Conservation (phyloP, 148 eudicot genomes). For the Nepenthes gracilis region DNA sequence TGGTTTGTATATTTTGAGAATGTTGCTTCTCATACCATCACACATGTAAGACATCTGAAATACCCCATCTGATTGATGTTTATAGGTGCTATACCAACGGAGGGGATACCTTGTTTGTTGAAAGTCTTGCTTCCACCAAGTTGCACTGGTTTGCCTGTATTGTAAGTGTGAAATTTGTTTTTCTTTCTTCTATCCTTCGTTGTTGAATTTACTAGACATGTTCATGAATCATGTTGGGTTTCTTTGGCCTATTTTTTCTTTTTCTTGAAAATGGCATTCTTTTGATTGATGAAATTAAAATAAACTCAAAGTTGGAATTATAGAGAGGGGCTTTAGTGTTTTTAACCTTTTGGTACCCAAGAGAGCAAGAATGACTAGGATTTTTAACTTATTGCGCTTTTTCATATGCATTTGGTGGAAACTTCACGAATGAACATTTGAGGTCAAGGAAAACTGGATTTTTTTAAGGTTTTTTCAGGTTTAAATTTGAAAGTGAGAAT, state of each 20-base stretch:
- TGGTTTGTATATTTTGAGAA: slow-evolving; percentile 31
- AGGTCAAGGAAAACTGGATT: neutral
- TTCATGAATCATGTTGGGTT: neutral
- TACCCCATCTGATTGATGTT: slow-evolving; percentile 4
- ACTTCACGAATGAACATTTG: neutral
- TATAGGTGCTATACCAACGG: slow-evolving; percentile 89
- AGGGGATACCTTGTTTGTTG: slow-evolving; percentile 86
- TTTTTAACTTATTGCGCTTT: neutral
- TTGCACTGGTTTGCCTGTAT: slow-evolving; percentile 75
- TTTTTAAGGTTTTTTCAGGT: too few species aligned
- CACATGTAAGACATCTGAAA: neutral
- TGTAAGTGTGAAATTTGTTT: slow-evolving; percentile 41
- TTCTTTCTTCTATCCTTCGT: neutral
- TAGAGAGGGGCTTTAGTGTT: too few species aligned
- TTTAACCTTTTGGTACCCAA: too few species aligned
- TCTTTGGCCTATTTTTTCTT: too few species aligned
- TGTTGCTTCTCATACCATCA: neutral
- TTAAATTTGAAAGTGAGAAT: too few species aligned
- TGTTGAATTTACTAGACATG: neutral
- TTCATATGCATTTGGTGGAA: neutral
- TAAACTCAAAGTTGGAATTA: too few species aligned
- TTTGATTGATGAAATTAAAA: too few species aligned
- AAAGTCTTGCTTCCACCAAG: slow-evolving; percentile 76
- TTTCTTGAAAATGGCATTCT: neutral
- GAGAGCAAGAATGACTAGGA: too few species aligned